These are phyloP conservation scores for Schwanniomyces pseudopolymorphus DNA, from an alignment of 805 yeast species.

Conservation along the genomic window DNA sequence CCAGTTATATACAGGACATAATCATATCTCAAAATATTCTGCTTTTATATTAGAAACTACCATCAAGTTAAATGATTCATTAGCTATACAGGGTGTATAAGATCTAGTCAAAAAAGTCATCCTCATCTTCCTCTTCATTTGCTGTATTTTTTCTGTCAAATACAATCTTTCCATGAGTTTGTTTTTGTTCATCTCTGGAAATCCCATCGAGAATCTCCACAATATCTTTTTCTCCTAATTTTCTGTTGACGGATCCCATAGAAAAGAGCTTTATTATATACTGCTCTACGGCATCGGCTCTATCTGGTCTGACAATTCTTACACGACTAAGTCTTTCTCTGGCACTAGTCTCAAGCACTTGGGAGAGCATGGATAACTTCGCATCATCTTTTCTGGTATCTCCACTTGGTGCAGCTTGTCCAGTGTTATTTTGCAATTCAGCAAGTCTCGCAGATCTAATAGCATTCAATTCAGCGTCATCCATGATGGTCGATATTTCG, in stretches of 20 bases:
- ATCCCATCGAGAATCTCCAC: constrained; percentile 82
- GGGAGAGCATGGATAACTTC: constrained; percentile 51
- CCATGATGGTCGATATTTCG: constrained; percentile 48
- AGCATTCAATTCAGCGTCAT: constrained; percentile 82
- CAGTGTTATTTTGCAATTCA: constrained; percentile 67
- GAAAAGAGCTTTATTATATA: constrained; percentile 69
- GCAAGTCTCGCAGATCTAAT: constrained; percentile 90
- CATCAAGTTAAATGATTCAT: neutral
- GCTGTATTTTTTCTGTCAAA: constrained; percentile 47
- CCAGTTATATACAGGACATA: constrained; percentile 2
- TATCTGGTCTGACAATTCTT: constrained; percentile 83
- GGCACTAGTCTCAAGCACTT: constrained; percentile 77
- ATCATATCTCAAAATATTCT: neutral
- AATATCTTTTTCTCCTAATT: constrained; percentile 77
- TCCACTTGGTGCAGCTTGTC: constrained; percentile 16
- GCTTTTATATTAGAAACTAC: no score
- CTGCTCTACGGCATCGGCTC: constrained; percentile 86
- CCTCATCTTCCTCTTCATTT: constrained; percentile 32
- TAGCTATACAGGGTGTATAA: neutral
- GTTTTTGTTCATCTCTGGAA: constrained; percentile 66
- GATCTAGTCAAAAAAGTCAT: constrained; percentile 33
- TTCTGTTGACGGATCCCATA: constrained; percentile 72
- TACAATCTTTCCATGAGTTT: constrained; percentile 65
- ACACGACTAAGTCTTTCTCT: constrained; percentile 86
- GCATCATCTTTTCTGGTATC: constrained; percentile 34